phyloP scores from a whole-genome alignment of 1,284 basidiomycete species.

The Rhodotorula sp. region DNA sequence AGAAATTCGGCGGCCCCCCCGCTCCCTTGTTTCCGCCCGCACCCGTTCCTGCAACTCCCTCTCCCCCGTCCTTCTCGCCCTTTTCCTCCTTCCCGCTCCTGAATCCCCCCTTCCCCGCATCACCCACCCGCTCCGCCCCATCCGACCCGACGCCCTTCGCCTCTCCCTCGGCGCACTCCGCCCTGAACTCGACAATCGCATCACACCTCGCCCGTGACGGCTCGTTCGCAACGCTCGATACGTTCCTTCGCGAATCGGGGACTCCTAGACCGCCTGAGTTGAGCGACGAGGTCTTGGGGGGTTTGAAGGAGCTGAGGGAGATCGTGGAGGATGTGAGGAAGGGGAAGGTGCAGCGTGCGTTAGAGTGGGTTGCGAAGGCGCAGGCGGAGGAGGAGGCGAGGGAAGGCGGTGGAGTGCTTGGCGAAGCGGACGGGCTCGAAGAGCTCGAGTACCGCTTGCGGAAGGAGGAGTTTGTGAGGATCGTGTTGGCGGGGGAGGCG shows the following conservation, averaged over 20 bases:
- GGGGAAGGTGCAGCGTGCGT: slow-evolving; percentile 68
- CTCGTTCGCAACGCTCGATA: slow-evolving; percentile 68
- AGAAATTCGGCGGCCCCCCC: slow-evolving; percentile 68
- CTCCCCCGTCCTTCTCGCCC: slow-evolving; percentile 2
- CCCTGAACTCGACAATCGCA: slow-evolving; percentile 71
- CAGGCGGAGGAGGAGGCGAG: not conserved
- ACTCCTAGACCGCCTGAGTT: slow-evolving; percentile 44
- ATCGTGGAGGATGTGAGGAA: slow-evolving; percentile 67
- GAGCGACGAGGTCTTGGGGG: slow-evolving; percentile 46
- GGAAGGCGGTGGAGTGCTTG: not conserved
- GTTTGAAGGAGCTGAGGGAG: slow-evolving; percentile 60
- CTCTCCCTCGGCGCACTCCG: slow-evolving; percentile 58
- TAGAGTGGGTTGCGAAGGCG: slow-evolving; percentile 57
- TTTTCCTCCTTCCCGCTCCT: not conserved
- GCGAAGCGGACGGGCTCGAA: not conserved
- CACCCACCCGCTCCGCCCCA: not conserved
- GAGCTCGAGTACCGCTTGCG: slow-evolving; percentile 30
- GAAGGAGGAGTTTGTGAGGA: slow-evolving; percentile 25
- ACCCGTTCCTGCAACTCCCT: not conserved
- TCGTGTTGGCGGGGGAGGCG: slow-evolving; percentile 5
- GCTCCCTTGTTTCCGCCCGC: slow-evolving; percentile 27
- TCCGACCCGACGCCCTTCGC: slow-evolving; percentile 59
- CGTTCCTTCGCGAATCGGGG: slow-evolving; percentile 56
- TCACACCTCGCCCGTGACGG: slow-evolving; percentile 75
- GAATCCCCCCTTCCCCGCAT: not conserved